Conservation (phyloP, 1,284 basidiomycete genomes). For the Tilletiopsis washingtonensis region DNA sequence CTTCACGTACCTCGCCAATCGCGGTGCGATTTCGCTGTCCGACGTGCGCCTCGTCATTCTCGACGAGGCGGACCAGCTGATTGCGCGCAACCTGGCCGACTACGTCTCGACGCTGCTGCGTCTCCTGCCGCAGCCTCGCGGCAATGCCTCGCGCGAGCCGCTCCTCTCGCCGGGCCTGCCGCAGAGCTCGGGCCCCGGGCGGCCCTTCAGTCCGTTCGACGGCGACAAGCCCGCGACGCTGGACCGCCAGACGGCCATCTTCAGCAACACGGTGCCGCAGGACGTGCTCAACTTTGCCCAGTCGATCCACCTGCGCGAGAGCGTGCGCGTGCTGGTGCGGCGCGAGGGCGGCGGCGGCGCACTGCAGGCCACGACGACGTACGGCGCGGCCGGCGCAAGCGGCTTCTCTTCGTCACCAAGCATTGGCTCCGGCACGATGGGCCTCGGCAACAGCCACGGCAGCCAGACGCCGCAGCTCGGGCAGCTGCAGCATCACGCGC, state of each 20-base stretch:
- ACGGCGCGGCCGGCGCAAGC: background rate
- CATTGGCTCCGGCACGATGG: background rate
- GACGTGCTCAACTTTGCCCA: constrained; percentile 84
- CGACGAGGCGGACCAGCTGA: constrained; percentile 95
- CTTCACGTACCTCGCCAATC: constrained; percentile 64
- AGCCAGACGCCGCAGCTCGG: background rate
- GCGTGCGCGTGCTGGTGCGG: constrained; percentile 87
- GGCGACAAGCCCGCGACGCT: constrained; percentile 47
- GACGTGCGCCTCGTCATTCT: constrained; percentile 86
- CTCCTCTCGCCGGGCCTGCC: constrained; percentile 53
- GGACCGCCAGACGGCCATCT: constrained; percentile 90
- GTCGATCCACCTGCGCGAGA: constrained; percentile 79
- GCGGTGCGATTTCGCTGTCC: constrained; percentile 51
- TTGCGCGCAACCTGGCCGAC: constrained; percentile 91
- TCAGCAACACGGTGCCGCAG: constrained; percentile 88
- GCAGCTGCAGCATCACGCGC: background rate
- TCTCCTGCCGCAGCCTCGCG: constrained; percentile 65
- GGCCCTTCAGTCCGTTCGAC: constrained; percentile 49
- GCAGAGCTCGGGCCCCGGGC: constrained; percentile 50
- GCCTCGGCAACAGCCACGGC: background rate
- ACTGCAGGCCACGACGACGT: background rate
- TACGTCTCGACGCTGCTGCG: constrained; percentile 87
- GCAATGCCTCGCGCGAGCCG: constrained; percentile 7
- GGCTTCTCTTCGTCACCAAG: background rate
- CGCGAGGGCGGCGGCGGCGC: constrained; percentile 60